These are phyloP conservation scores for Cocos nucifera DNA, from an alignment of 176 grass and related monocot species.

Conservation along the genomic window DNA sequence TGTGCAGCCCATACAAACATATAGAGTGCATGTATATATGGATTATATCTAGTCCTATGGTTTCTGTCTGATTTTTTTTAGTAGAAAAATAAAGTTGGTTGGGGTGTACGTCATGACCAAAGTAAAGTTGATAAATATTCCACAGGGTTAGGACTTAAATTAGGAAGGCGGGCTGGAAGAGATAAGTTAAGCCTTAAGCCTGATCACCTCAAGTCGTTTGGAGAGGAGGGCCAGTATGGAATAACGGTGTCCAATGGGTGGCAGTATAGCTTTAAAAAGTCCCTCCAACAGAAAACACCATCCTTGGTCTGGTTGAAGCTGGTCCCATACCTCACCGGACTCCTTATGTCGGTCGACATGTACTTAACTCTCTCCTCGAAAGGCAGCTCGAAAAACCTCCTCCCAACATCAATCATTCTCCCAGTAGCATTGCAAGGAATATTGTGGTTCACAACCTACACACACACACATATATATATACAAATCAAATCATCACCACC, in stretches of 20 bases:
- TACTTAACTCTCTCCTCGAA: slow-evolving; percentile 39
- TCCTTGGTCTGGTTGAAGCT: slow-evolving; percentile 95
- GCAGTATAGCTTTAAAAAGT: slow-evolving; percentile 90
- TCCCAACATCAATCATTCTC: slow-evolving; percentile 42
- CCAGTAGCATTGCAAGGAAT: not conserved
- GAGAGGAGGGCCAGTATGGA: slow-evolving; percentile 39
- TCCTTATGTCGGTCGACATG: slow-evolving; percentile 63
- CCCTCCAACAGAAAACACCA: slow-evolving; percentile 75
- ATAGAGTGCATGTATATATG: no score
- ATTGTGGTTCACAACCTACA: slow-evolving; percentile 74
- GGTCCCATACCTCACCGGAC: slow-evolving; percentile 66
- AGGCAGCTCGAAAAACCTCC: slow-evolving; percentile 68
- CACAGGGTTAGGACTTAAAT: no score
- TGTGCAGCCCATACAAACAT: no score
- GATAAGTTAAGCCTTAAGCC: no score
- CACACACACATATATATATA: no score
- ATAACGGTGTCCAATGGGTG: slow-evolving; percentile 15
- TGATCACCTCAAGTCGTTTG: slow-evolving; percentile 39
- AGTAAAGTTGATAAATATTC: no score
- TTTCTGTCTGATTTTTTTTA: no score
- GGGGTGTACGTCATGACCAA: no score
- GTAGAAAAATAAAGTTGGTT: no score
- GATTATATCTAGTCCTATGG: no score
- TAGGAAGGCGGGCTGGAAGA: no score
- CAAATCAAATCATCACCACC: no score